Conservation (phyloP, 306 rosid genomes). For the Arachis hypogaea region DNA sequence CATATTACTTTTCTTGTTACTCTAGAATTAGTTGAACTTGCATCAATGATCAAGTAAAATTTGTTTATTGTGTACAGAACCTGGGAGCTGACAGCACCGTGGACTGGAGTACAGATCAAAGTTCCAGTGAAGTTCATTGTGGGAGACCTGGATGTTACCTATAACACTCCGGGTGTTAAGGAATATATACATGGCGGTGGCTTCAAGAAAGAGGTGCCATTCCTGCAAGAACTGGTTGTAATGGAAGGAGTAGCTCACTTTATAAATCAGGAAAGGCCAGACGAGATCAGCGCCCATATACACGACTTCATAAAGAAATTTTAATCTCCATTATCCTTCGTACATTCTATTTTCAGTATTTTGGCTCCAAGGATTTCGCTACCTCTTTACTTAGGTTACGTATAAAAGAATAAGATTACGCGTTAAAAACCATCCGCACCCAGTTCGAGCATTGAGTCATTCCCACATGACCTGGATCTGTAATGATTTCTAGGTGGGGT, state of each 20-base stretch:
- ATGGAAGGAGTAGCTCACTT: constrained; percentile 71
- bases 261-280: constrained; percentile 64
- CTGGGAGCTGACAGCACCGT: constrained; percentile 76
- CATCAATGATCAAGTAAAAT: not conserved
- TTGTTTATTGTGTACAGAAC: constrained; percentile 54
- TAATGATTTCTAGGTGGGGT: no score
- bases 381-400: not conserved
- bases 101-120: constrained; percentile 67
- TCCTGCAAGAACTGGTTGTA: constrained; percentile 63
- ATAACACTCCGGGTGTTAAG: constrained; percentile 58
- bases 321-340: constrained; percentile 31
- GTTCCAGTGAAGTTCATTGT: constrained; percentile 73
- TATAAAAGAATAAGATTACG: not conserved
- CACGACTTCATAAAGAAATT: constrained; percentile 70
- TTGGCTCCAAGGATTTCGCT: not conserved
- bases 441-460: not conserved
- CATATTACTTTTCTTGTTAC: not conserved
- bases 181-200: constrained; percentile 62
- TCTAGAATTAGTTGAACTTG: constrained; percentile 17
- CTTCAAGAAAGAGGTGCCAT: constrained; percentile 59
- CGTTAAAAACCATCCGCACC: not conserved
- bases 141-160: constrained; percentile 66
- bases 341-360: not conserved
- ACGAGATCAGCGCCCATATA: constrained; percentile 57
- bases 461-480: not conserved